Percentiles rank a stretch among this genome's conserved stretches.
These are phyloP conservation scores for Ogataea trehaloabstinens DNA, from an alignment of 805 yeast genomes.

Conservation along the genomic window DNA sequence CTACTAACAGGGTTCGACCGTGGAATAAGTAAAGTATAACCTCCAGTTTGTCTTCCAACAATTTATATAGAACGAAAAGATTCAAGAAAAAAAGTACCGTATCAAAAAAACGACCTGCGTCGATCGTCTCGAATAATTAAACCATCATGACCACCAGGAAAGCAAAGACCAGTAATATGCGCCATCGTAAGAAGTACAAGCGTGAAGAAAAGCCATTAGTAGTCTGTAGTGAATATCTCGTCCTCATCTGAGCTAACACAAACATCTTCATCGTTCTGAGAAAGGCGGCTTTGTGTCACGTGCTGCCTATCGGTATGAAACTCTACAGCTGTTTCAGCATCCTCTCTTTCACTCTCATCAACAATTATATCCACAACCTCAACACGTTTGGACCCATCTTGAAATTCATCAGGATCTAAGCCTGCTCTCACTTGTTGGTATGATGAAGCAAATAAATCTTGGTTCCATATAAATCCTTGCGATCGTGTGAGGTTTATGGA, in stretches of 20 bases:
- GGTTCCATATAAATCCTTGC: constrained; percentile 77
- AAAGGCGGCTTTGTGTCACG: constrained; percentile 6
- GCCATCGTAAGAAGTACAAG: too few species aligned
- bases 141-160: too few species aligned
- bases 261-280: constrained; percentile 1
- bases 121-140: too few species aligned
- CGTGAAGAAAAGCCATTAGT: too few species aligned
- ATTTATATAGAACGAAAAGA: too few species aligned
- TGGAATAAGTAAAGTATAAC: too few species aligned
- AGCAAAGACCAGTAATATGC: too few species aligned
- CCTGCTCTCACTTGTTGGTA: constrained; percentile 56
- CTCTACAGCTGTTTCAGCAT: constrained; percentile 7
- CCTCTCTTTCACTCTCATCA: constrained; percentile 13
- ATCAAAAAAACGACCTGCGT: too few species aligned
- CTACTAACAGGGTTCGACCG: too few species aligned
- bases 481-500: constrained; percentile 54
- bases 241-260: constrained; percentile 10
- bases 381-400: constrained; percentile 18
- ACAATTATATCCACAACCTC: constrained; percentile 27
- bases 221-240: constrained; percentile 16
- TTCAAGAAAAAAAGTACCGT: too few species aligned
- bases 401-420: constrained; percentile 22
- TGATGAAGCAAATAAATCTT: constrained; percentile 70
- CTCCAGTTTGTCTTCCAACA: too few species aligned
- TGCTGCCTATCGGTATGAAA: neutral